Conservation (phyloP, 2,329 filamentous ascomycete genomes). For the Ophiostoma piceae region DNA sequence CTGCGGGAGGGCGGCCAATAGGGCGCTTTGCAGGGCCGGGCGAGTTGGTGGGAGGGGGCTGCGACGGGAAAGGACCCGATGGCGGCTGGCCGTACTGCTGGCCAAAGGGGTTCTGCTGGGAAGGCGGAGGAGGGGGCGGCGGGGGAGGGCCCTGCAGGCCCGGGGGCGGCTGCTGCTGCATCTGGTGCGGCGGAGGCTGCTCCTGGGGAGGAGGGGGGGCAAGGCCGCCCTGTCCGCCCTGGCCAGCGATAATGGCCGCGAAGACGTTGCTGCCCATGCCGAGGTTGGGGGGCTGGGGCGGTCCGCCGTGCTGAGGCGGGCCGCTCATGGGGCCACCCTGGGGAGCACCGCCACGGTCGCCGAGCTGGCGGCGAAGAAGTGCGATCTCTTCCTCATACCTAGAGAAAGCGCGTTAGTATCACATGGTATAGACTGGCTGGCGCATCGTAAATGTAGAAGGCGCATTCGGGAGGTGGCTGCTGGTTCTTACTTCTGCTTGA, state of each 20-base stretch:
- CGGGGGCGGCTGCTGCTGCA: constrained; percentile 73
- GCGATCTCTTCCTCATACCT: constrained; percentile 93
- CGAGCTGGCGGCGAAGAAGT: constrained; percentile 81
- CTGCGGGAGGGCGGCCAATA: constrained; percentile 59
- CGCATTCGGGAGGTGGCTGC: neutral
- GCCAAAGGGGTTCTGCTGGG: constrained; percentile 64
- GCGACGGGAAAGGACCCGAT: constrained; percentile 69
- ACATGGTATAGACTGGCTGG: neutral
- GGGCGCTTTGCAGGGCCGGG: constrained; percentile 79
- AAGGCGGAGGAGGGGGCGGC: constrained; percentile 52
- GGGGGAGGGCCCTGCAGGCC: constrained; percentile 53
- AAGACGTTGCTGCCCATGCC: constrained; percentile 90
- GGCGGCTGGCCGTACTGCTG: constrained; percentile 51
- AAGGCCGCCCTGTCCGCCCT: constrained; percentile 73
- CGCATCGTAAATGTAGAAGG: neutral
- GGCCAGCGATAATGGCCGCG: constrained; percentile 90
- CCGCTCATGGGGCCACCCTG: constrained; percentile 55
- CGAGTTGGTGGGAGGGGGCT: constrained; percentile 78
- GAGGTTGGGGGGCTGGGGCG: constrained; percentile 81
- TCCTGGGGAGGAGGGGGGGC: constrained; percentile 67
- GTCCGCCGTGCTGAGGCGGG: constrained; percentile 68
- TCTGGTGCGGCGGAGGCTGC: constrained; percentile 55
- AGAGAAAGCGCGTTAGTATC: constrained; percentile 18
- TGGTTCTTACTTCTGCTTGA: constrained; percentile 80
- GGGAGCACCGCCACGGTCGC: constrained; percentile 61